Evolutionary conservation across 108 stramenopile genomes (phyloP).

Genomic region (Schizochytrium sp.): DNA sequence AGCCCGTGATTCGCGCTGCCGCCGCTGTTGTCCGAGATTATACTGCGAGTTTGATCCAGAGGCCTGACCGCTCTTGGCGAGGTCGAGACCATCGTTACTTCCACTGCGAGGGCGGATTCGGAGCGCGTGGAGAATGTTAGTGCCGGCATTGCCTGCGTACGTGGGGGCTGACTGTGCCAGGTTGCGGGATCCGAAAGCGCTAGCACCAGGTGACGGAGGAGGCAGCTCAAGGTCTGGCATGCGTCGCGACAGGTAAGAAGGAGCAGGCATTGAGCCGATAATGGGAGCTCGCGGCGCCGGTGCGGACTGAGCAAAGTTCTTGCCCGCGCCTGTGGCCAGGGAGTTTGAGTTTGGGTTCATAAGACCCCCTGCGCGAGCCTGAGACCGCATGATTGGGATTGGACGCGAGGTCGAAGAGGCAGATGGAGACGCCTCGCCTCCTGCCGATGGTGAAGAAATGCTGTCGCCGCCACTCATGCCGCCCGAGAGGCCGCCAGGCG

Average conservation of each 20-base stretch:
- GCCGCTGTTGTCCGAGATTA: neutral
- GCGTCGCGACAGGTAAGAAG: slow-evolving; percentile 1
- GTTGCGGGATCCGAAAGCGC: neutral
- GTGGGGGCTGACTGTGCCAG: slow-evolving; percentile 46
- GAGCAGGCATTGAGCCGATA: slow-evolving; percentile 38
- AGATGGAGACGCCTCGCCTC: slow-evolving; percentile 15
- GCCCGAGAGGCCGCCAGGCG: neutral
- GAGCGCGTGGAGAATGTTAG: neutral
- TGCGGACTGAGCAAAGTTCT: slow-evolving; percentile 16
- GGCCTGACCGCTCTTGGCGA: neutral
- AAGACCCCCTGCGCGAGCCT: neutral
- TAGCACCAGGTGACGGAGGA: slow-evolving; percentile 29
- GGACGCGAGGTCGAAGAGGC: slow-evolving; percentile 15
- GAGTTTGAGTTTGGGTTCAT: neutral
- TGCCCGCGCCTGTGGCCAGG: neutral
- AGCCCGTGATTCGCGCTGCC: neutral
- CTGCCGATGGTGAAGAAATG: neutral
- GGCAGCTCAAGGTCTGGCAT: slow-evolving; percentile 59
- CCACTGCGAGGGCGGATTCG: slow-evolving; percentile 19
- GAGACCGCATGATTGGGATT: neutral
- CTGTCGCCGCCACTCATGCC: neutral
- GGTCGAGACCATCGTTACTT: neutral
- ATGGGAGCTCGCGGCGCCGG: slow-evolving; percentile 51
- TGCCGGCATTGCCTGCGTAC: neutral
- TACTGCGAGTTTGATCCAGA: neutral